A percentile compares a stretch with the other conserved stretches of the same genome.
Conservation (phyloP, 2,329 filamentous ascomycete species). For the Orbilia quercus region DNA sequence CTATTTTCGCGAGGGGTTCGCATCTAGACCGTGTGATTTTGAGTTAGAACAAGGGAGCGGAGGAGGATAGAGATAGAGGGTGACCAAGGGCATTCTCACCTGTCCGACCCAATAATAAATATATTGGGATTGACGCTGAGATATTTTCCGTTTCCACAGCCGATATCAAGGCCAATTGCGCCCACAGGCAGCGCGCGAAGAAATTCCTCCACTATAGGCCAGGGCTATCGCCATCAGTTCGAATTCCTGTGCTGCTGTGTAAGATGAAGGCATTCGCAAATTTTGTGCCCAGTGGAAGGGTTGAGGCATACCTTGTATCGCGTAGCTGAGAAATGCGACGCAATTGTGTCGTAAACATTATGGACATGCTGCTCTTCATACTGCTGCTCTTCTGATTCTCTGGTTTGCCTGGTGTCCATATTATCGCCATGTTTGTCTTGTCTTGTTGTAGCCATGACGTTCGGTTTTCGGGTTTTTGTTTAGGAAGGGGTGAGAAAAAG, state of each 20-base stretch:
- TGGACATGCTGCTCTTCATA: slow-evolving; percentile 93
- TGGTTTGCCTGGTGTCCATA: slow-evolving; percentile 26
- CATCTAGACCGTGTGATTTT: slow-evolving; percentile 65
- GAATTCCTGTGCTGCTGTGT: no score
- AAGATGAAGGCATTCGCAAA: no score
- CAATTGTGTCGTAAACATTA: slow-evolving; percentile 87
- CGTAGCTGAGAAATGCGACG: slow-evolving; percentile 83
- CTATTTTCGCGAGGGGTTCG: slow-evolving; percentile 70
- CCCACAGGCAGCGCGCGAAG: slow-evolving; percentile 74
- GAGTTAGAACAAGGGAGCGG: no score
- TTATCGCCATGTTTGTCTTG: background rate
- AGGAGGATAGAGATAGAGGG: slow-evolving; percentile 53
- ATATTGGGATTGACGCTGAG: slow-evolving; percentile 79
- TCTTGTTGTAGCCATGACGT: no score
- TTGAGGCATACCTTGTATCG: slow-evolving; percentile 72
- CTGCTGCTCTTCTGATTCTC: slow-evolving; percentile 63
- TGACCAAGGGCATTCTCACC: slow-evolving; percentile 67
- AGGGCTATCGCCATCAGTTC: slow-evolving; percentile 73
- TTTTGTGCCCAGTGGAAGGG: no score
- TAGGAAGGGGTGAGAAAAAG: no score
- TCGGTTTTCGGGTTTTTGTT: no score
- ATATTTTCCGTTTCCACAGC: slow-evolving; percentile 98
- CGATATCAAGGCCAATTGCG: slow-evolving; percentile 85
- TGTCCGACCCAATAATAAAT: slow-evolving; percentile 86
- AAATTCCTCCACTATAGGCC: slow-evolving; percentile 89